Percentiles rank a stretch among this genome's conserved stretches.
Conservation (phyloP, 257 asterid genomes). For the Handroanthus guayacan region DNA sequence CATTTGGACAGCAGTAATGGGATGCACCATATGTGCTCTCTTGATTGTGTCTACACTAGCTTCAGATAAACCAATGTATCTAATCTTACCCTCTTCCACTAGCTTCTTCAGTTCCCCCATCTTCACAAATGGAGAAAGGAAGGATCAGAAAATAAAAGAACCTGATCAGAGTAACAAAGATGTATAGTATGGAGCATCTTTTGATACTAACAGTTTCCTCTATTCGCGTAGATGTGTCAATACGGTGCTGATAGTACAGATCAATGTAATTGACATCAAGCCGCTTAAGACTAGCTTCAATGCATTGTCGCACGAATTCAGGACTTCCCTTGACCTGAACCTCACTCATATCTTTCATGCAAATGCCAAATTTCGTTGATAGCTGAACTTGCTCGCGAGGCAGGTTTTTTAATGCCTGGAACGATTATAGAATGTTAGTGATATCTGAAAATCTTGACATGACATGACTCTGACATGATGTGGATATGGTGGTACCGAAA, state of each 20-base stretch:
- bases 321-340: conserved; percentile 57
- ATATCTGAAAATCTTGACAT: background rate
- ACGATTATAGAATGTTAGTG: background rate
- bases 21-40: conserved; percentile 69
- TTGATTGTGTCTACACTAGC: conserved; percentile 58
- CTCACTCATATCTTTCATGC: conserved; percentile 20
- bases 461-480: background rate
- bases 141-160: background rate
- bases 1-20: conserved; percentile 61
- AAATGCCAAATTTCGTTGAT: conserved; percentile 61
- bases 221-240: conserved; percentile 56
- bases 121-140: conserved; percentile 24
- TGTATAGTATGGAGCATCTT: background rate
- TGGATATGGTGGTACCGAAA: background rate
- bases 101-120: conserved; percentile 63
- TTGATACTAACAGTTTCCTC: conserved; percentile 61
- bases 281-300: conserved; percentile 60
- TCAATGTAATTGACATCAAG: conserved; percentile 63
- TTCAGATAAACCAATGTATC: conserved; percentile 64
- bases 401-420: conserved; percentile 58
- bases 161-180: background rate
- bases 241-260: conserved; percentile 59
- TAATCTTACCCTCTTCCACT: conserved; percentile 64
- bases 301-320: conserved; percentile 50
- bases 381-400: conserved; percentile 60